Evolutionary conservation across 306 rosid genomes (phyloP), one percentile per base, ranked within the genome.

Genomic region (Vachellia collinsii): DNA sequence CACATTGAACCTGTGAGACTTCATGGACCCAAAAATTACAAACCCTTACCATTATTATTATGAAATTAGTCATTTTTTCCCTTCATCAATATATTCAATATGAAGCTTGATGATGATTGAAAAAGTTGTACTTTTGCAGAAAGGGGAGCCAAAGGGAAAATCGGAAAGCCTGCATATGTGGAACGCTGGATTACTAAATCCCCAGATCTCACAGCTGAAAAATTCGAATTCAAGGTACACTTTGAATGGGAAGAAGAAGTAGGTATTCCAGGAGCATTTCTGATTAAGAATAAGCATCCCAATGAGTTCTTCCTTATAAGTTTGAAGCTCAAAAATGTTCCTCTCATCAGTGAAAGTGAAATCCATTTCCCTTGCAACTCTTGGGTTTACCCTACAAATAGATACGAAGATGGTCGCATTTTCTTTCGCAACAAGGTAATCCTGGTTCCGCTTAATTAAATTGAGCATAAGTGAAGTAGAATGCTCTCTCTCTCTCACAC

Each of bases 351-450:
- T 8, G 62, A 38, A 10, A 41, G 86, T 8, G 62, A 38, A 10
- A 46, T 92, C 80, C 84, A 66, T 65, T 90, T 92, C 61, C 82
- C 72, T n/a, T 92, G 97, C 80, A 88, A 90, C 82, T 89, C 97
- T 1, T 92, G 94, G 94, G 82, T 92, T 16, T 90, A 88, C 81
- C 91, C 92, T 11, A 37, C 78, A 0, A 80, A 44, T 7, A 19
- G 1, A 6, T 85, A 86, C 83, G 44, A 72, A n/a, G 81, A 51
- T 0, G 75, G 81, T 66, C 93, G 97, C 43, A 73, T 92, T 80
- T 92, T 92, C 91, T 92, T 92, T 17, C 16, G 19, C 56, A 90
- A 90, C 54, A 72, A 89, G 85, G 97, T 92, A 66, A 25, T 9
- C 3, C 17, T 0, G 1, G 4, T 6, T 58, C 1, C 13, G 23